phyloP scores from a whole-genome alignment of 2,329 filamentous ascomycete genomes.

The Aureobasidium sp. region DNA sequence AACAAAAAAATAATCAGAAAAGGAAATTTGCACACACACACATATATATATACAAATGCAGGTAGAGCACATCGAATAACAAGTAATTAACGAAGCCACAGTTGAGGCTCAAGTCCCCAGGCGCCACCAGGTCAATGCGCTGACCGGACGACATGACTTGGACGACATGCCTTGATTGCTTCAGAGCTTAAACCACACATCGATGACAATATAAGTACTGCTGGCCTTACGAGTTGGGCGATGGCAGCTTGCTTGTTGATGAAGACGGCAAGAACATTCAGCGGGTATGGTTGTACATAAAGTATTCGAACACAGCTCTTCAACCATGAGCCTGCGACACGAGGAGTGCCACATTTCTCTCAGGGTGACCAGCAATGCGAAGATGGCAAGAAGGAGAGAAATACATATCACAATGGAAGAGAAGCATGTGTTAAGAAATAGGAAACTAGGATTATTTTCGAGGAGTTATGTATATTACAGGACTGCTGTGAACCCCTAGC shows the following conservation, averaged over 20 bases:
- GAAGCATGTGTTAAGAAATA: background rate
- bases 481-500: slow-evolving; percentile 5
- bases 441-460: slow-evolving; percentile 11
- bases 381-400: background rate
- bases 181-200: background rate
- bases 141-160: background rate
- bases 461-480: slow-evolving; percentile 9
- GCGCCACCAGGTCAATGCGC: background rate
- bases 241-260: no score
- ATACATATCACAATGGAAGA: background rate
- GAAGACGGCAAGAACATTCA: background rate
- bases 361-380: background rate
- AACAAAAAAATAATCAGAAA: background rate
- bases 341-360: no score
- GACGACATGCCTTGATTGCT: background rate
- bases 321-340: background rate
- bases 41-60: background rate
- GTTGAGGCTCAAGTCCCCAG: background rate
- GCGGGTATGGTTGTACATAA: background rate
- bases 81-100: background rate
- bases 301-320: background rate
- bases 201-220: background rate
- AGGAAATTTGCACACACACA: background rate
- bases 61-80: background rate
- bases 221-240: background rate